Conservation (phyloP, 768 basidiomycete genomes). For the Collybia mongolica region DNA sequence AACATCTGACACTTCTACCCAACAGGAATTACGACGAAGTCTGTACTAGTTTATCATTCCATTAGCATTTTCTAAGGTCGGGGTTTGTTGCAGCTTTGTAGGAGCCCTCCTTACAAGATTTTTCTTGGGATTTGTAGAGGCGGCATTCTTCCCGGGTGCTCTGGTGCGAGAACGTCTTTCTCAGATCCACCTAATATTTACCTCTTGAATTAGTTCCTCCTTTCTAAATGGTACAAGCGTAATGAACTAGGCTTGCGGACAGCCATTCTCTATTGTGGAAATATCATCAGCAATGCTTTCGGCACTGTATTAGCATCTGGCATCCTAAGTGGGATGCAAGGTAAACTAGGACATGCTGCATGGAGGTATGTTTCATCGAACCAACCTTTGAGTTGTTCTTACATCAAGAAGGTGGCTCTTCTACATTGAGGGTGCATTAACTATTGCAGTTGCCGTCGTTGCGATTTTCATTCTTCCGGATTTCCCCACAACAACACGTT, state of each 20-base stretch:
- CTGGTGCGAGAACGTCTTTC: conserved; percentile 29
- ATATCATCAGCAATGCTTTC: conserved; percentile 79
- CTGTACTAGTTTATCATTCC: background rate
- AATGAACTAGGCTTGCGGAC: conserved; percentile 69
- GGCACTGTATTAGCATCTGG: conserved; percentile 77
- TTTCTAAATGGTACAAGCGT: conserved; percentile 74
- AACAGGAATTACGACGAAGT: conserved; percentile 19
- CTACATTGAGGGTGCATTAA: conserved; percentile 63
- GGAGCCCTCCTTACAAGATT: conserved; percentile 69
- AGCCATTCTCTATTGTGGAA: conserved; percentile 69
- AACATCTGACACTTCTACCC: background rate
- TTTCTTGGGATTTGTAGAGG: conserved; percentile 74
- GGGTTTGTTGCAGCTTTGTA: conserved; percentile 43
- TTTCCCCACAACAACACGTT: conserved; percentile 57
- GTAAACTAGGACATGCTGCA: conserved; percentile 61
- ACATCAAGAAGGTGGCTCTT: conserved; percentile 59
- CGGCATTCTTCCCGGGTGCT: conserved; percentile 71
- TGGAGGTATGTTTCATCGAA: conserved; percentile 55
- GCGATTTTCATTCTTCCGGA: conserved; percentile 72
- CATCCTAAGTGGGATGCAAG: conserved; percentile 72
- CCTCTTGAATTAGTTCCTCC: conserved; percentile 35
- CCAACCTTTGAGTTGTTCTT: background rate
- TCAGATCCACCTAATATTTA: background rate
- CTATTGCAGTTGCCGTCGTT: conserved; percentile 44
- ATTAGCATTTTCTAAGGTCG: background rate